Conservation (phyloP, 2,329 filamentous ascomycete species). For the Aspergillus felis region DNA sequence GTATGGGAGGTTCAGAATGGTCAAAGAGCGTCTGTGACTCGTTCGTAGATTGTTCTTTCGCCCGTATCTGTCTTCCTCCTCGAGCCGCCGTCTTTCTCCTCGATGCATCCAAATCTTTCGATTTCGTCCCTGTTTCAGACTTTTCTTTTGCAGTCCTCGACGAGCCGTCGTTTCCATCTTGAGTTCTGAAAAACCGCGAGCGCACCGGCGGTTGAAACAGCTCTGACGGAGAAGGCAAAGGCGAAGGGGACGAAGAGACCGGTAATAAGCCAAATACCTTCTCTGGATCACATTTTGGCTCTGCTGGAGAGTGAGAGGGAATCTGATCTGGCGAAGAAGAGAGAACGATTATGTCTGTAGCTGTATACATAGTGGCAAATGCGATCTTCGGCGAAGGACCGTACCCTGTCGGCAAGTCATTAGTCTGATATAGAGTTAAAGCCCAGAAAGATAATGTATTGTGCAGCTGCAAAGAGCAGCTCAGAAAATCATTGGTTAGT, state of each 20-base stretch:
- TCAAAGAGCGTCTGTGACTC: neutral
- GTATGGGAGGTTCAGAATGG: conserved; percentile 1
- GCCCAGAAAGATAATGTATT: neutral
- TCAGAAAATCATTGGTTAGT: neutral
- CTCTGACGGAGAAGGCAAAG: conserved; percentile 25
- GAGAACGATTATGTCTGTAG: conserved; percentile 36
- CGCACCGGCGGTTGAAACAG: conserved; percentile 19
- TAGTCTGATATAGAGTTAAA: neutral
- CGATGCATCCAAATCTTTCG: neutral
- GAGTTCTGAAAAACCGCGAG: conserved; percentile 25
- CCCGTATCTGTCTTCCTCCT: conserved; percentile 11
- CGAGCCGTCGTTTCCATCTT: conserved; percentile 2
- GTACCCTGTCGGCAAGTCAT: neutral
- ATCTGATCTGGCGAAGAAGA: conserved; percentile 39
- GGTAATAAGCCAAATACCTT: conserved; percentile 16
- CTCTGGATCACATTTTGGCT: conserved; percentile 13
- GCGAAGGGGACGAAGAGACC: conserved; percentile 19
- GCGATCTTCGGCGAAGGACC: neutral
- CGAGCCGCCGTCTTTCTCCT: conserved; percentile 4
- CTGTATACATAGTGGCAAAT: conserved; percentile 34
- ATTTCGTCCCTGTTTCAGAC: conserved; percentile 11
- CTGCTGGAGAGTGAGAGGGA: conserved; percentile 29
- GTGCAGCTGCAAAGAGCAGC: neutral
- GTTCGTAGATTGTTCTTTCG: conserved; percentile 11
- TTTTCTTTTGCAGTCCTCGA: conserved; percentile 6